Base-by-base conservation (phyloP, 2,329 filamentous ascomycete species). In the Fusarium penzigii region DNA sequence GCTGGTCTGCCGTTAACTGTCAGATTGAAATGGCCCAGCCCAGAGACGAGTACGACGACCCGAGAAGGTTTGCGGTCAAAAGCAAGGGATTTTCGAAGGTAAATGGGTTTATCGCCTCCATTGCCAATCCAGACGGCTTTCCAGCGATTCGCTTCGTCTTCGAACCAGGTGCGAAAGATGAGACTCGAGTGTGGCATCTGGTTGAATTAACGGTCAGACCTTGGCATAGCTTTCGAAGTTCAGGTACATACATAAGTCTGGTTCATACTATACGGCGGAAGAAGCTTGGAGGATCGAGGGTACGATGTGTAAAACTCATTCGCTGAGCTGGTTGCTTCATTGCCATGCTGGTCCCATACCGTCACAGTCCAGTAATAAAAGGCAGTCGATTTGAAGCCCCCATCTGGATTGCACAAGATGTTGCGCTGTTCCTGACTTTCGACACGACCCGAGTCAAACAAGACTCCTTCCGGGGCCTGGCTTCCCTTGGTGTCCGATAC, bases 121-220 rank as follows among this genome's bases (percentile, higher is more conserved):
- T 75, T 61, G 14, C 72, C 71, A 32, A 75, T 69, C 71, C 71
- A 74, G 2, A 73, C 70, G 5, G 65, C 71, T 48, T 74, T 73
- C 70, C 71, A 74, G 36, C 70, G 64, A 52, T 74, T 71, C 16
- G 58, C 55, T 51, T 71, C 68, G 39, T 74, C 69, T 55, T 73
- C 72, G 46, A 74, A 74, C 72, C 71, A 75, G 6, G 71, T 68
- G 29, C 71, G 67, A 50, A 75, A 74, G 49, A 75, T 74, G 12
- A 75, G 63, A 36, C 70, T 72, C 5, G 68, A 67, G 48, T 75
- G 71, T 10, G 71, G 72, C 71, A 75, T 75, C 64, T 66, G 36
- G 20, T 25, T 25, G 5, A 25, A 25, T 25, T 25, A 25, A 25
- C 7, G 20, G 20, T 25, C 20, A 25, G 20, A 25, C 4, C 20